phyloP scores from a whole-genome alignment of 495 filamentous ascomycete genomes.

The Penicillium bovifimosum region DNA sequence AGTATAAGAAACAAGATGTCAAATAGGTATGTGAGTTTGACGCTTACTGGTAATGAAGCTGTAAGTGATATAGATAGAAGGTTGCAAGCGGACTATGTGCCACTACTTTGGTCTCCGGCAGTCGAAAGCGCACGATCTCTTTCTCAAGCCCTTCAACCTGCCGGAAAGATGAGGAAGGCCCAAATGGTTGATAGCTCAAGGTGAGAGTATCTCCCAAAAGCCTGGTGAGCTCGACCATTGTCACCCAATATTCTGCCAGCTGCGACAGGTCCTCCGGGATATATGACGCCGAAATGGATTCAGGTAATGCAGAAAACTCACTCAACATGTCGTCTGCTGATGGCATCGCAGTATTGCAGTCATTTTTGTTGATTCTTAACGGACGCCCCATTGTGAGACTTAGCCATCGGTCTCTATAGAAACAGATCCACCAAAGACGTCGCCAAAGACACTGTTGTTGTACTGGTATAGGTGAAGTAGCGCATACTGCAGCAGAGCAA shows the following conservation, averaged over 20 bases:
- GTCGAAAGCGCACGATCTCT: conserved; percentile 10
- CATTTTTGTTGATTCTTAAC: conserved; percentile 31
- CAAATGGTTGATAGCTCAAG: conserved; percentile 16
- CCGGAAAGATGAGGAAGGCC: conserved; percentile 7
- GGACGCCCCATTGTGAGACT: conserved; percentile 33
- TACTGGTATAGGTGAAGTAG: conserved; percentile 14
- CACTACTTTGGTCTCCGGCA: conserved; percentile 17
- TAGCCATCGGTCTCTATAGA: conserved; percentile 38
- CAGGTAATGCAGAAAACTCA: conserved; percentile 18
- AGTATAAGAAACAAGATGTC: background rate
- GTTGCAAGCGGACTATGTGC: conserved; percentile 9
- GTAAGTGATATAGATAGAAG: conserved; percentile 28
- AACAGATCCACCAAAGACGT: conserved; percentile 38
- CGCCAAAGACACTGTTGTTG: conserved; percentile 31
- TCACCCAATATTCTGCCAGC: conserved; percentile 28
- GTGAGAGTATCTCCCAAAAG: conserved; percentile 21
- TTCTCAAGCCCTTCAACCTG: conserved; percentile 25
- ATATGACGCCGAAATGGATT: background rate
- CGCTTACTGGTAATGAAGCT: conserved; percentile 32
- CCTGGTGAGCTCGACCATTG: conserved; percentile 22
- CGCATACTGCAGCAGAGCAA: conserved; percentile 15
- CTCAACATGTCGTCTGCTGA: conserved; percentile 23
- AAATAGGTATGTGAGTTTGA: background rate
- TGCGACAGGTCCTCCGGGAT: conserved; percentile 20
- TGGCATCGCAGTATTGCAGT: conserved; percentile 29